Base-by-base conservation (phyloP, 495 filamentous ascomycete genomes). In the Sabuloglossum arenarium region DNA sequence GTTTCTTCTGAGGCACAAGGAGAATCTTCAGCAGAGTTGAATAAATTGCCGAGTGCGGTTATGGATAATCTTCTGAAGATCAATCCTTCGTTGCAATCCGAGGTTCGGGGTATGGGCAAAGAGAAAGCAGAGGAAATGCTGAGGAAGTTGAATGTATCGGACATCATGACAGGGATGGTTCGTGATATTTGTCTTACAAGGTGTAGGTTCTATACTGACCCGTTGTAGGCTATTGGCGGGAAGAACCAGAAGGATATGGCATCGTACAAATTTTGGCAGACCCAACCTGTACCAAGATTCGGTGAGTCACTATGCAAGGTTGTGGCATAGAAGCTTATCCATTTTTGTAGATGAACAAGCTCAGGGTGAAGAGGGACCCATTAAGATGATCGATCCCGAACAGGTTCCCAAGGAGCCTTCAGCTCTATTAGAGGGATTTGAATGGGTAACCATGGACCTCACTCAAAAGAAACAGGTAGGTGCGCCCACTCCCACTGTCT, bases 221-320 rank as follows among this genome's bases (percentile, higher is more conserved):
- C 29, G 6, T 24, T 28, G 30, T 37, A 46, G 47, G 70, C 77
- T 32, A 53, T 76, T 45, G 79, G 79, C 39, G 85, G 83, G 3
- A 93, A 93, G 74, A 93, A 93, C 62, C 78, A 79, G 60, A 95
- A 94, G 69, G 90, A 96, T 61, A 94, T 95, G 87, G 89, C 79
- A 4, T 82, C 81, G 30, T 94, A 96, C 75, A 95, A 93, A 68
- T 98, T 98, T 69, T 98, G 91, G 91, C 80, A 85, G 65, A 97
- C 91, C 32, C 91, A 98, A 66, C 91, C 91, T 0, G 91, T 98
- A 30, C 85, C 86, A 10, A 79, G 80, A 56, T 95, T 96, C 60
- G 81, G 78, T 59, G 19, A 43, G 39, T 8, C 25, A 51, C 24
- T 1, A 3, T 51, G 14, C 28, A 4, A 1, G 24, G 47, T 14